A percentile compares a stretch with the other conserved stretches of the same genome.
Conservation (phyloP, 352 stramenopile genomes). For the Pythium utonaiense region DNA sequence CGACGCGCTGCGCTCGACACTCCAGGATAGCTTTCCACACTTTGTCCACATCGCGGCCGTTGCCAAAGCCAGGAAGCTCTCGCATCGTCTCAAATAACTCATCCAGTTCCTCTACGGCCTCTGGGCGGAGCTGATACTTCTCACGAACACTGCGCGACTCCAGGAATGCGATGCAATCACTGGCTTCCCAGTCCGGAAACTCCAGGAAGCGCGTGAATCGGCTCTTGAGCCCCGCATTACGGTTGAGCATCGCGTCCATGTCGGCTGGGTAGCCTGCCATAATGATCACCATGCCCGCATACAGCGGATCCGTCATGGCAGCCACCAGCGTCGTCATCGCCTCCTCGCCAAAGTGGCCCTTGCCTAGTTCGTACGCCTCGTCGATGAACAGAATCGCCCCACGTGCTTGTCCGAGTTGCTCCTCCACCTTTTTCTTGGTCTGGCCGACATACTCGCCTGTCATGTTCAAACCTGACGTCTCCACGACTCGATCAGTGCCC, state of each 20-base stretch:
- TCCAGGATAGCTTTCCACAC: constrained; percentile 64
- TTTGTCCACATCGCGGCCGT: constrained; percentile 64
- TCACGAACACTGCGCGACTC: constrained; percentile 37
- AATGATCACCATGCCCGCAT: constrained; percentile 86
- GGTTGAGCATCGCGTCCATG: constrained; percentile 87
- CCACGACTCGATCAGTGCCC: constrained; percentile 89
- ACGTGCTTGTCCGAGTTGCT: constrained; percentile 85
- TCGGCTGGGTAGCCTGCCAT: constrained; percentile 88
- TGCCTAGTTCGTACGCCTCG: constrained; percentile 90
- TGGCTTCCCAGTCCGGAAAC: constrained; percentile 85
- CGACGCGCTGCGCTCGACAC: constrained; percentile 60
- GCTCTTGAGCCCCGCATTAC: constrained; percentile 89
- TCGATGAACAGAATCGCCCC: constrained; percentile 93
- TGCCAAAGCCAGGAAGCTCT: constrained; percentile 56
- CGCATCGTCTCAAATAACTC: constrained; percentile 41
- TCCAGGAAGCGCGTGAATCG: constrained; percentile 87
- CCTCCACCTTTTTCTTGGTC: constrained; percentile 86
- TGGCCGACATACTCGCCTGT: constrained; percentile 86
- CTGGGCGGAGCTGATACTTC: constrained; percentile 33
- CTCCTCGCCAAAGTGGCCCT: constrained; percentile 77
- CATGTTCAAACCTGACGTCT: constrained; percentile 83
- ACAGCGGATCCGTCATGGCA: constrained; percentile 83
- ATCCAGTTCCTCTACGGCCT: constrained; percentile 26
- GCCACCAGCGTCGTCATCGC: constrained; percentile 89
- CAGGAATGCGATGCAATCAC: constrained; percentile 76